Conservation (phyloP, 2,329 filamentous ascomycete species). For the Calcarisporium arbuscula region DNA sequence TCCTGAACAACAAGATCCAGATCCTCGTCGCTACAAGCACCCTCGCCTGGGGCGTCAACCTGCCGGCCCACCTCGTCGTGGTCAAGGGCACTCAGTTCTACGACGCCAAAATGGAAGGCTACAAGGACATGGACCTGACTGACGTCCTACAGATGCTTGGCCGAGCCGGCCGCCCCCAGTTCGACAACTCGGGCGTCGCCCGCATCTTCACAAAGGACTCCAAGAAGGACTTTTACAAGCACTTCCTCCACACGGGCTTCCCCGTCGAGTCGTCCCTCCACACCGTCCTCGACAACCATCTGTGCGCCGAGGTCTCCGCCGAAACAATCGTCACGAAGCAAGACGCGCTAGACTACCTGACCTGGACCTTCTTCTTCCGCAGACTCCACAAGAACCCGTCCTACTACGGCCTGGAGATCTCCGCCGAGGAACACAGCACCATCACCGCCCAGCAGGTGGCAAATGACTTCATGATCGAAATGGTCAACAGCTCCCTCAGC, state of each 20-base stretch:
- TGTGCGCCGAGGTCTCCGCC: constrained; percentile 89
- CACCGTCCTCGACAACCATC: constrained; percentile 93
- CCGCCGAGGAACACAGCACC: constrained; percentile 85
- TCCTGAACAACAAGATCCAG: constrained; percentile 96
- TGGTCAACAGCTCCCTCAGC: constrained; percentile 79
- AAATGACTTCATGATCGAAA: constrained; percentile 88
- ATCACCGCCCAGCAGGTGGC: constrained; percentile 78
- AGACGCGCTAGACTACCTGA: constrained; percentile 93
- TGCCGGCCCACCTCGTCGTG: constrained; percentile 92
- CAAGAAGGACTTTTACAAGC: constrained; percentile 99
- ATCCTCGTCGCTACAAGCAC: constrained; percentile 94
- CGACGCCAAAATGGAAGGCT: constrained; percentile 94
- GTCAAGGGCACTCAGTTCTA: constrained; percentile 99
- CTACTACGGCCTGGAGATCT: constrained; percentile 93
- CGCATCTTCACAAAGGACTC: constrained; percentile 95
- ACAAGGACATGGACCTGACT: constrained; percentile 98
- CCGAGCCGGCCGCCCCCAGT: constrained; percentile 90
- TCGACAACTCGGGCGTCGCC: constrained; percentile 91
- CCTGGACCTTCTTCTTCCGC: constrained; percentile 99
- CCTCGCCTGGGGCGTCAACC: constrained; percentile 94
- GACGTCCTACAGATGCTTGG: constrained; percentile 98
- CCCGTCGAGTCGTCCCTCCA: constrained; percentile 95
- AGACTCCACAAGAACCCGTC: constrained; percentile 96
- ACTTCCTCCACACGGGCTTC: constrained; percentile 96
- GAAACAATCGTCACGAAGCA: constrained; percentile 92